Conservation (phyloP, 352 stramenopile genomes). For the Phytophthora pseudosyringae region DNA sequence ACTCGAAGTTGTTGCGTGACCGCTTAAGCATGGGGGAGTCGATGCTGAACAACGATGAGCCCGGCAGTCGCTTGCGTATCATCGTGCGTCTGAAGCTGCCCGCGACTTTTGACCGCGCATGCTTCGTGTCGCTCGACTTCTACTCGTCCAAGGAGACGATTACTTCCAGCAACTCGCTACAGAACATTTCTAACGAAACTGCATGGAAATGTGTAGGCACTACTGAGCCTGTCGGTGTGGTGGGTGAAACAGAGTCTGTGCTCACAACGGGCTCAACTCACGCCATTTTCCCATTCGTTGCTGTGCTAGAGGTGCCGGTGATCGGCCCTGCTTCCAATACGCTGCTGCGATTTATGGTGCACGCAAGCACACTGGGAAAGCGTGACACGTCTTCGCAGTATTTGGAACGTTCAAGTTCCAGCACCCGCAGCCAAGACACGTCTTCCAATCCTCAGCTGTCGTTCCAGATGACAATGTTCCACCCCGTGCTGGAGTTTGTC, state of each 20-base stretch:
- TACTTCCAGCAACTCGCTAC: conserved; percentile 52
- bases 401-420: conserved; percentile 52
- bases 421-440: conserved; percentile 47
- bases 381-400: conserved; percentile 54
- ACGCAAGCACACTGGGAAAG: conserved; percentile 80
- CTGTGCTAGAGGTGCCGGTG: conserved; percentile 84
- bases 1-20: conserved; percentile 75
- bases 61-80: conserved; percentile 79
- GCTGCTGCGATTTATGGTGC: conserved; percentile 86
- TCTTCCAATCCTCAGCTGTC: conserved; percentile 54
- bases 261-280: conserved; percentile 62
- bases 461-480: conserved; percentile 90
- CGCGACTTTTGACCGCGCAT: conserved; percentile 74
- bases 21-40: conserved; percentile 80
- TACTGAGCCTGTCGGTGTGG: conserved; percentile 77
- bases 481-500: conserved; percentile 86
- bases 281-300: conserved; percentile 85
- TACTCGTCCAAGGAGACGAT: conserved; percentile 80
- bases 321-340: conserved; percentile 83
- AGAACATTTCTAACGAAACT: conserved; percentile 59
- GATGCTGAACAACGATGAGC: conserved; percentile 82
- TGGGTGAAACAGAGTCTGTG: conserved; percentile 68
- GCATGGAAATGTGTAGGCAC: conserved; percentile 87
- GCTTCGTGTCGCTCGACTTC: conserved; percentile 87
- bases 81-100: conserved; percentile 87